These are phyloP conservation scores for Argentina anserina DNA, from an alignment of 306 rosid genomes.

Conservation along the genomic window DNA sequence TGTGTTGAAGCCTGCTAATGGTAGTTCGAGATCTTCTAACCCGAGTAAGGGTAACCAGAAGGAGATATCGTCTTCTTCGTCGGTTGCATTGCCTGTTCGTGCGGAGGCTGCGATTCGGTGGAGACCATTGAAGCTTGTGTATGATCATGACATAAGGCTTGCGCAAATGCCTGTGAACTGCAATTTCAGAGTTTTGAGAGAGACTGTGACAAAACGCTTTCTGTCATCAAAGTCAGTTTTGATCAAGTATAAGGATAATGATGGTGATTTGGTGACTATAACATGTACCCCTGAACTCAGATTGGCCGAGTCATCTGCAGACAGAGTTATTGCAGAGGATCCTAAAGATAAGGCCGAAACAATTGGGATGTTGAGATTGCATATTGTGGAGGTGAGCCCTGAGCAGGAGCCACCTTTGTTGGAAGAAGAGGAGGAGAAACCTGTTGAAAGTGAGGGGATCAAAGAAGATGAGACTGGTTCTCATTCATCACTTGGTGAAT, in stretches of 20 bases:
- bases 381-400: slow-evolving; percentile 84
- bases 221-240: slow-evolving; percentile 81
- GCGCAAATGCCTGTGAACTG: slow-evolving; percentile 72
- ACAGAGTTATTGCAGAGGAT: slow-evolving; percentile 48
- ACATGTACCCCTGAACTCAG: slow-evolving; percentile 82
- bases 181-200: slow-evolving; percentile 56
- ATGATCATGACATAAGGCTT: slow-evolving; percentile 93
- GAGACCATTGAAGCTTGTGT: slow-evolving; percentile 69
- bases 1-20: slow-evolving; percentile 63
- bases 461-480: slow-evolving; percentile 77
- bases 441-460: slow-evolving; percentile 42
- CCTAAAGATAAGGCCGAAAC: slow-evolving; percentile 56
- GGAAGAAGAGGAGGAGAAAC: slow-evolving; percentile 93
- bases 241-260: slow-evolving; percentile 84
- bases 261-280: slow-evolving; percentile 93
- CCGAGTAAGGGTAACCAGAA: slow-evolving; percentile 38
- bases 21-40: slow-evolving; percentile 37
- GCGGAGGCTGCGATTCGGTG: slow-evolving; percentile 37
- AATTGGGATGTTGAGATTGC: slow-evolving; percentile 68
- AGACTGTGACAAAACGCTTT: slow-evolving; percentile 70
- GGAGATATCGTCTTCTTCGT: slow-evolving; percentile 37
- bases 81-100: slow-evolving; percentile 21
- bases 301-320: slow-evolving; percentile 76
- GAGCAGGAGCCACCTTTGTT: slow-evolving; percentile 90
- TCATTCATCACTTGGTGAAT: slow-evolving; percentile 63